Base-by-base conservation (phyloP, 352 stramenopile genomes). In the Thalassiosira mediterranea region DNA sequence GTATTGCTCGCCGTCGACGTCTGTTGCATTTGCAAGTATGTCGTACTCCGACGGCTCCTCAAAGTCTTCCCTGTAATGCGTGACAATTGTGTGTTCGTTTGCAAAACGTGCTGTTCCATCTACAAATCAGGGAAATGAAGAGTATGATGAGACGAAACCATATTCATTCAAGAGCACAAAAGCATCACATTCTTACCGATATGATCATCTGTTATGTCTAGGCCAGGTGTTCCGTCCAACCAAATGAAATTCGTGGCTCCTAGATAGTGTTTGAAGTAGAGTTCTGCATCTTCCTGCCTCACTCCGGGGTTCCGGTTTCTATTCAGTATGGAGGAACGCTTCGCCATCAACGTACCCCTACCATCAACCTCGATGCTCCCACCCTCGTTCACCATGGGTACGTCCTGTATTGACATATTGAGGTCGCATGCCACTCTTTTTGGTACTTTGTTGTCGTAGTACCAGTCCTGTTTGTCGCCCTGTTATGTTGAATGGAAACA, bases 161-260 rank as follows among this genome's bases (percentile, higher is more conserved):
- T 48, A 19, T 15, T 48, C 15, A 19, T 48, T 21, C 40, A 15
- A 5, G 17, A 21, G 2, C 21, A 21, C 15, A 48, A 15, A 5
- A 48, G 21, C 21, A 15, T 48, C 40, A 19, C 40, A 7, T 15
- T 48, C 21, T 19, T 19, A 48, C 21, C 74, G 48, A 83, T 83
- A 42, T 83, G 74, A 63, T 83, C 74, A 49, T 83, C 72, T 3
- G 72, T 81, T 25, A 76, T 72, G 57, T 81, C 72, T 42, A 49
- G 29, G 17, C 69, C 67, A 28, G 63, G 62, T 0, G 23, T 25
- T 19, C 73, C 73, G 40, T 82, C 53, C 8, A 82, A 44, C 73
- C 73, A 82, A 49, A 82, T 78, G 47, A 82, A 82, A 53, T 82
- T 78, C 15, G 67, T 78, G 0, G 76, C 72, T 32, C 74, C 74